Evolutionary conservation across 179 eudicot species (phyloP), one percentile per base, ranked within the genome.

Genomic region (Patellifolia procumbens): DNA sequence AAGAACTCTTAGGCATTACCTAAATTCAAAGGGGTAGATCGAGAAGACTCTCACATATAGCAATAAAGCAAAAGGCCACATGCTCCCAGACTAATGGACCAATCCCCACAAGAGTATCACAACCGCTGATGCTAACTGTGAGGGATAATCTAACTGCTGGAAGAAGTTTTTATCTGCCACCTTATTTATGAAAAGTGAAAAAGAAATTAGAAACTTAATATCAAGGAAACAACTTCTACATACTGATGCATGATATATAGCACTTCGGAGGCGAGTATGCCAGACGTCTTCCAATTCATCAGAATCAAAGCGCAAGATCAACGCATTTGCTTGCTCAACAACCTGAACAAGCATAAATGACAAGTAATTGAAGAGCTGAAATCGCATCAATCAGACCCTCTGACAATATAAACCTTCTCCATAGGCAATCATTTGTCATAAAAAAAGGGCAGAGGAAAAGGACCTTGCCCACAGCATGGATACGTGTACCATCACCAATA

Each of bases 211-310:
- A 34, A 31, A 70, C 10, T 29, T 7, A 66, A 6, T 39, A 22
- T 37, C 13, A 62, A 53, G 51, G 49, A n/a, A 24, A 39, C 37
- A 76, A 49, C 34, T 48, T 58, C 65, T 53, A 74, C 80, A 72
- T 86, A 96, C 99, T 85, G 97, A 96, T 77, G 96, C 94, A 80
- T 90, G 89, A 78, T 93, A 96, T 76, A 93, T 84, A 62, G 97
- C 98, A 79, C 92, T 94, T 84, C 88, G 97, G 70, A 96, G 82
- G 64, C 87, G 87, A 79, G 82, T 88, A 75, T 85, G 95, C 99
- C 99, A 96, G 76, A 78, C 82, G 74, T 55, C 88, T 78, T 80
- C 86, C 52, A 89, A 84, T 63, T 88, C 91, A 53, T 89, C 92
- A 60, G 97, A 88, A 68, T 89, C 96, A 55, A 86, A 96, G 16